Evolutionary conservation across 768 basidiomycete genomes (phyloP), one percentile per base, ranked within the genome.

Genomic region (Hypsizygus marmoreus): DNA sequence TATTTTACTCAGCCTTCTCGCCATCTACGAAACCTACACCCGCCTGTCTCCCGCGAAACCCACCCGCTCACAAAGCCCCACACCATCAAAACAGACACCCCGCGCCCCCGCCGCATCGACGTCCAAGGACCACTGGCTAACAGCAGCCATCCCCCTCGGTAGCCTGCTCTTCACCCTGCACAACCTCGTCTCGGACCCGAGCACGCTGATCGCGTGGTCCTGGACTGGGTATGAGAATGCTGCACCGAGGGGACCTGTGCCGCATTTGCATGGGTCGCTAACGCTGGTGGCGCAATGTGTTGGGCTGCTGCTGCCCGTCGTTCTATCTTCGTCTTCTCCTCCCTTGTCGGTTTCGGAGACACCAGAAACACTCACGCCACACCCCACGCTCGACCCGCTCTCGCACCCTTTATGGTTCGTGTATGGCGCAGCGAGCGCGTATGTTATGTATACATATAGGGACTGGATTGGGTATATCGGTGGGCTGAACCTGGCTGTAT

Each of bases 151-250:
- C 10, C 77, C 86, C 0, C 68, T 90, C 7, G 88, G 87, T 2
- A 76, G 80, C 24, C 67, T 88, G 22, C 61, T 93, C 8, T 92
- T 88, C 67, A 77, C 79, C 10, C 58, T 91, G 0, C 87, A 92
- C 55, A 82, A 80, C 35, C 73, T 91, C 32, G 68, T 91, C 40
- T 76, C 83, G 2, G 91, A 95, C 46, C 70, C 86, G 1, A 85
- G 83, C 53, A 89, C 90, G 0, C 75, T 92, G 34, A 75, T 93
- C 47, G 81, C 88, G 14, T 92, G 89, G 87, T 85, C 88, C 2
- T 95, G 91, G 91, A 87, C 89, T 0, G 91, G 91, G n/a, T 94
- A 85, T 52, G 77, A 81, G 16, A 69, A 84, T 33, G 67, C 75
- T 28, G 58, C 59, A 3, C 76, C 82, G 25, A 76, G 69, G 39